phyloP scores from a whole-genome alignment of 495 filamentous ascomycete species.

The Aspergillus kassunensis region DNA sequence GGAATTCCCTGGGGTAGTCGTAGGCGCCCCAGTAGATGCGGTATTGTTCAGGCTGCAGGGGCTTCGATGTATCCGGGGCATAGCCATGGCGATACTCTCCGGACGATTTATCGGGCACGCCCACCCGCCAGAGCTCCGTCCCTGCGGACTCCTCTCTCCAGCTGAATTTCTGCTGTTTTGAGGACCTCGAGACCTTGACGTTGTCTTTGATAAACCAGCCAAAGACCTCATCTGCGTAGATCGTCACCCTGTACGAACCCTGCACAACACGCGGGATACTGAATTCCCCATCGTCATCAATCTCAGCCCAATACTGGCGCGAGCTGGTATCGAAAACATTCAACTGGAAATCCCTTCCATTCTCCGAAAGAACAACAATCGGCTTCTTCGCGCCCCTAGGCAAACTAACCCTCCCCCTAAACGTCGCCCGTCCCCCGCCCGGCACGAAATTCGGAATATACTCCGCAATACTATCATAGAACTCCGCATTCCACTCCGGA shows the following conservation, averaged over 20 bases:
- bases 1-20: slow-evolving; percentile 51
- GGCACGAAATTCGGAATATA: slow-evolving; percentile 50
- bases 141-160: slow-evolving; percentile 50
- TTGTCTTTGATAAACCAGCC: slow-evolving; percentile 46
- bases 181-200: slow-evolving; percentile 30
- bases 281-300: slow-evolving; percentile 39
- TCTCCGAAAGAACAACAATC: slow-evolving; percentile 49
- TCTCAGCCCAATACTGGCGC: slow-evolving; percentile 55
- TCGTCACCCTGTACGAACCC: slow-evolving; percentile 52
- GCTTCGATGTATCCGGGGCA: slow-evolving; percentile 35
- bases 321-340: slow-evolving; percentile 45
- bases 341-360: slow-evolving; percentile 52
- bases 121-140: slow-evolving; percentile 51
- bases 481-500: slow-evolving; percentile 48
- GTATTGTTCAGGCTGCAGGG: slow-evolving; percentile 46
- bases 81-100: slow-evolving; percentile 52
- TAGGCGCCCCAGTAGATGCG: slow-evolving; percentile 52
- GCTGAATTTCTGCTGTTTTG: slow-evolving; percentile 23
- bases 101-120: slow-evolving; percentile 49
- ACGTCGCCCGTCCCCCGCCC: slow-evolving; percentile 30
- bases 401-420: slow-evolving; percentile 39
- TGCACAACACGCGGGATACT: slow-evolving; percentile 45
- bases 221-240: slow-evolving; percentile 55
- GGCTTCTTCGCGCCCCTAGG: slow-evolving; percentile 40
- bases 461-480: slow-evolving; percentile 54